phyloP scores from a whole-genome alignment of 371 early-diverging fungal genomes.

The Rhizomucor pusillus region DNA sequence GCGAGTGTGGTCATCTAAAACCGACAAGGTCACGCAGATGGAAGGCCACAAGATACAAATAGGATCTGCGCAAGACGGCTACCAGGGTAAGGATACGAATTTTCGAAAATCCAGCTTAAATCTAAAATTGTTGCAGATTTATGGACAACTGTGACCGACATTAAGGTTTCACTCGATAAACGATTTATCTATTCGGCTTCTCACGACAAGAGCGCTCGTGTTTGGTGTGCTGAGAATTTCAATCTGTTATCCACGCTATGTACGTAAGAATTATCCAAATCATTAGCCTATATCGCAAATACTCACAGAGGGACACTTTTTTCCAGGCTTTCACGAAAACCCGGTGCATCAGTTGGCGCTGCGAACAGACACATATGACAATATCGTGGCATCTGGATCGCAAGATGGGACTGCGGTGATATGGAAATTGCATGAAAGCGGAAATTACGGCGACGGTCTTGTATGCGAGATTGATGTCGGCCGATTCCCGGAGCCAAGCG shows the following conservation, averaged over 20 bases:
- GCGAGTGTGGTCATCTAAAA: constrained; percentile 25
- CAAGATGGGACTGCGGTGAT: constrained; percentile 37
- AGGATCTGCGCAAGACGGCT: not conserved
- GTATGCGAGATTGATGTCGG: constrained; percentile 21
- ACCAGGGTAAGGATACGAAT: too few species aligned
- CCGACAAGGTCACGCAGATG: constrained; percentile 8
- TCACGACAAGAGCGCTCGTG: constrained; percentile 28
- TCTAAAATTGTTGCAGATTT: constrained; percentile 25
- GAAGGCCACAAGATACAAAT: constrained; percentile 20
- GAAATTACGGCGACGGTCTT: constrained; percentile 26
- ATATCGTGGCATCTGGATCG: constrained; percentile 33
- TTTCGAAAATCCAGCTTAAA: too few species aligned
- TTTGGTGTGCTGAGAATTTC: constrained; percentile 27
- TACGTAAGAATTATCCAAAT: constrained; percentile 11
- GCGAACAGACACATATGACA: constrained; percentile 6
- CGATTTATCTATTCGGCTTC: constrained; percentile 28
- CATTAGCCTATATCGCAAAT: not conserved
- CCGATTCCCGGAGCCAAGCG: constrained; percentile 14
- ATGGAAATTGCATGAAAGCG: constrained; percentile 26
- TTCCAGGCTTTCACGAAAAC: constrained; percentile 7
- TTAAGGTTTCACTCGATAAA: constrained; percentile 29
- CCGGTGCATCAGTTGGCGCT: constrained; percentile 15
- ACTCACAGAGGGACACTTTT: not conserved
- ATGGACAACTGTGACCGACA: constrained; percentile 42
- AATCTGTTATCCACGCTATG: constrained; percentile 31